Percentiles rank a stretch among this genome's conserved stretches.
Conservation (phyloP, 345 rosid genomes). For the Arabis alpina region DNA sequence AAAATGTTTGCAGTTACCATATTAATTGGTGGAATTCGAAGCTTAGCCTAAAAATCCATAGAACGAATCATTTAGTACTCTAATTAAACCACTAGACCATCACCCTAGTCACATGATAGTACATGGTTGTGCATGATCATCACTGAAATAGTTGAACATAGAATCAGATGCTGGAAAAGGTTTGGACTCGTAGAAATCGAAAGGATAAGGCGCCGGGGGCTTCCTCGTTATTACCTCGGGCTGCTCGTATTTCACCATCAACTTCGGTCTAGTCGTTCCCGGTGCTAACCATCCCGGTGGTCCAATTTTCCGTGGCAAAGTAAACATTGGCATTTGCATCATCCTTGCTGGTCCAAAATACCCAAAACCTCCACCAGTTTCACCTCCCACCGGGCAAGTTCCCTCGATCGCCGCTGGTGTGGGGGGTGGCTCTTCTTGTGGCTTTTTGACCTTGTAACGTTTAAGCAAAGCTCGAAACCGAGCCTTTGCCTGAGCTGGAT, state of each 20-base stretch:
- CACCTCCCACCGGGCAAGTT: conserved; percentile 15
- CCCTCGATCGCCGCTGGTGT: background rate
- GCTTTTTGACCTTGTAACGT: conserved; percentile 14
- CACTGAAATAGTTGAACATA: background rate
- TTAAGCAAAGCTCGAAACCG: conserved; percentile 20
- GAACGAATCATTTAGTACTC: no score
- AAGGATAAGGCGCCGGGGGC: conserved; percentile 29
- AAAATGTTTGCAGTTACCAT: no score
- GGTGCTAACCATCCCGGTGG: conserved; percentile 32
- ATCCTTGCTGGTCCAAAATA: background rate
- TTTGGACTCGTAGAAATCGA: conserved; percentile 4
- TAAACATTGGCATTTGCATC: conserved; percentile 29
- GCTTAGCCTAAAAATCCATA: no score
- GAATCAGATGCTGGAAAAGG: conserved; percentile 8
- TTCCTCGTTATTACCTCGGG: conserved; percentile 10
- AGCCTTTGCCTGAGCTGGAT: conserved; percentile 32
- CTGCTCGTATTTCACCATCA: conserved; percentile 13
- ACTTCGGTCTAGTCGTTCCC: background rate
- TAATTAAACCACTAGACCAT: no score
- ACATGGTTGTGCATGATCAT: conserved; percentile 28
- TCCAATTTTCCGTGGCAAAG: conserved; percentile 16
- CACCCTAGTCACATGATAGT: conserved; percentile 34
- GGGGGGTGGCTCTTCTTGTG: background rate
- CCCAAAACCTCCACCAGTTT: conserved; percentile 15
- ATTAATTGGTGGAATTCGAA: no score